Base-by-base conservation (phyloP, 2,329 filamentous ascomycete genomes). In the Ampelomyces quisqualis region DNA sequence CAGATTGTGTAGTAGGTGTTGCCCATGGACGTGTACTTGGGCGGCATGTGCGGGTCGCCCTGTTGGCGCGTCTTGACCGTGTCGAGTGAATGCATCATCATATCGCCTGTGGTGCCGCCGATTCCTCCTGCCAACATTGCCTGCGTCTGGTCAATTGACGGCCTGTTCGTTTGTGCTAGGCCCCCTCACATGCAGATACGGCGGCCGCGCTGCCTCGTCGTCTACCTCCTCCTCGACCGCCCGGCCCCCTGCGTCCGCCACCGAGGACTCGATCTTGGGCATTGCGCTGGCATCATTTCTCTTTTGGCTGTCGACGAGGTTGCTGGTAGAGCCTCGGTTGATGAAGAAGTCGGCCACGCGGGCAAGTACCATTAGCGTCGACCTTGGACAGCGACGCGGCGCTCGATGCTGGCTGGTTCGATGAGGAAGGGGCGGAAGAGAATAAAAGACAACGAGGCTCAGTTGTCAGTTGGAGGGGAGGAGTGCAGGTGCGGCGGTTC, bases 51-150 rank as follows among this genome's bases (percentile, higher is more conserved):
- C 30, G 91, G 90, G 63, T 97, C 93, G 61, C 91, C 93, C 71
- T 98, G 93, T 69, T 98, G 94, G 57, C 93, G 82, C 32, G 93
- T 98, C 73, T 98, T 98, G 60, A 98, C 93, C 1, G 93, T 98
- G 70, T 98, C 93, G 62, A 98, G 80, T 31, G 91, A 97, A 73
- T 98, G 93, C 93, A 98, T 98, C 54, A 98, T 76, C 79, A 98
- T 86, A 70, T 98, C 93, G 44, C 94, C 93, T 40, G 86, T 94
- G 11, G 88, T 90, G 38, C 93, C 93, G 62, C 94, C 93, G 38
- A 94, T 76, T 45, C 91, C 93, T 62, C 93, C 93, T 22, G 93
- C 93, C 62, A 98, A 77, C 90, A 97, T 98, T 67, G 87, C 84
- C 89, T 95, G 53, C 46, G 45, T 36, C 14, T 43, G 24, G 53